Percentiles rank a stretch among this genome's conserved stretches.
These are phyloP conservation scores for Solanum sejunctum DNA, from an alignment of 257 asterid genomes.

Conservation along the genomic window DNA sequence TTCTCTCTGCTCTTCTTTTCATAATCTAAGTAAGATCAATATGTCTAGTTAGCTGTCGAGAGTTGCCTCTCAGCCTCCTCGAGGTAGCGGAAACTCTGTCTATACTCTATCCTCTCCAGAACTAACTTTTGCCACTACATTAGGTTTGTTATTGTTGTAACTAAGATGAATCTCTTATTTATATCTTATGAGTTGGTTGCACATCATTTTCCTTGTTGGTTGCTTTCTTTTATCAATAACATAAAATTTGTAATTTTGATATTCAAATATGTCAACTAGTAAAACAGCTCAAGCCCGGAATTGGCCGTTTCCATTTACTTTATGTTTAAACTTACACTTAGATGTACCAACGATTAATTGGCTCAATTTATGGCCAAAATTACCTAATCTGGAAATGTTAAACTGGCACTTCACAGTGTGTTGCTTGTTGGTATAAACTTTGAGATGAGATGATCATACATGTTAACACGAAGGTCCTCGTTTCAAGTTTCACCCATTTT, in stretches of 20 bases:
- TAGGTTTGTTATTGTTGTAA: no score
- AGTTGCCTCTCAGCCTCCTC: no score
- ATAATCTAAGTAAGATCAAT: no score
- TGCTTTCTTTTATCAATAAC: background rate
- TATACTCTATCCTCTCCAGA: no score
- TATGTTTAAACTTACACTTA: background rate
- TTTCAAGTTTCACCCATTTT: no score
- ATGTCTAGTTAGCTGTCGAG: no score
- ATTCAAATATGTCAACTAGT: background rate
- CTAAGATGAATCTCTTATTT: background rate
- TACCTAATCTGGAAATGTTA: background rate
- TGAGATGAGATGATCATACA: background rate
- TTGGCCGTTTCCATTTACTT: background rate
- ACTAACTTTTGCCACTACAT: no score
- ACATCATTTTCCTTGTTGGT: slow-evolving; percentile 7
- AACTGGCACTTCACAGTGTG: no score
- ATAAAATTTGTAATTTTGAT: background rate
- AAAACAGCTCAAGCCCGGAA: background rate
- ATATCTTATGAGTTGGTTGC: slow-evolving; percentile 1
- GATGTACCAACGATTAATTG: background rate
- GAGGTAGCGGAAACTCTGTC: no score
- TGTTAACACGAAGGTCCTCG: no score
- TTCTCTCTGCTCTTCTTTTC: background rate
- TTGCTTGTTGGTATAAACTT: background rate
- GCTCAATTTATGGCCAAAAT: background rate